Evolutionary conservation across 2,329 filamentous ascomycete species (phyloP).

Genomic region (Phoma herbarum): DNA sequence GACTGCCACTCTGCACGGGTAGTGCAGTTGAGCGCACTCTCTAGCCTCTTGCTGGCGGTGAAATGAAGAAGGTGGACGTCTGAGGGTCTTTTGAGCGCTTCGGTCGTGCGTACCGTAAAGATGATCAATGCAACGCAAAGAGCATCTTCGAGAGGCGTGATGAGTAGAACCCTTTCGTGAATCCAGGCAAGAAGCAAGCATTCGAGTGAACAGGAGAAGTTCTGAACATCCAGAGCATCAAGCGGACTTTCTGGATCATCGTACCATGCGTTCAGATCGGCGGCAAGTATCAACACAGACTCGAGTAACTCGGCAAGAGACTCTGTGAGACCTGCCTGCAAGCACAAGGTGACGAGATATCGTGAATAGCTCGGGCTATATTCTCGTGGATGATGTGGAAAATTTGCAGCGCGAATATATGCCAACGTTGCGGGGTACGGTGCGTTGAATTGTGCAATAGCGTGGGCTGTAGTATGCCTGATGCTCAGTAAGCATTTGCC

Average conservation of each 20-base stretch:
- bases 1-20: slow-evolving; percentile 42
- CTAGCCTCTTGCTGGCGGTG: slow-evolving; percentile 44
- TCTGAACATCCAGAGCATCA: slow-evolving; percentile 50
- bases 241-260: slow-evolving; percentile 39
- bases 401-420: slow-evolving; percentile 38
- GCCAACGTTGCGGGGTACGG: slow-evolving; percentile 45
- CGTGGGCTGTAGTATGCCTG: slow-evolving; percentile 52
- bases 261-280: slow-evolving; percentile 49
- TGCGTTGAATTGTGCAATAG: slow-evolving; percentile 46
- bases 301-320: slow-evolving; percentile 42
- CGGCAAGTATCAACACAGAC: slow-evolving; percentile 43
- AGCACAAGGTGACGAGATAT: slow-evolving; percentile 44
- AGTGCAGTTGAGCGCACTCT: slow-evolving; percentile 48
- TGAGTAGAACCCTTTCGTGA: slow-evolving; percentile 34
- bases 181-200: slow-evolving; percentile 47
- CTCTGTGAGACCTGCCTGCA: slow-evolving; percentile 38
- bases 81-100: slow-evolving; percentile 40
- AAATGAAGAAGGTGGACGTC: slow-evolving; percentile 43
- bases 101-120: slow-evolving; percentile 48
- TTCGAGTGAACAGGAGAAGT: slow-evolving; percentile 48
- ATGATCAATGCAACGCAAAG: slow-evolving; percentile 50
- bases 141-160: slow-evolving; percentile 46
- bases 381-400: slow-evolving; percentile 42
- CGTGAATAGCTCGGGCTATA: slow-evolving; percentile 42
- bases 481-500: slow-evolving; percentile 51